Base-by-base conservation (phyloP, 805 yeast species). In the Hanseniaspora occidentalis region DNA sequence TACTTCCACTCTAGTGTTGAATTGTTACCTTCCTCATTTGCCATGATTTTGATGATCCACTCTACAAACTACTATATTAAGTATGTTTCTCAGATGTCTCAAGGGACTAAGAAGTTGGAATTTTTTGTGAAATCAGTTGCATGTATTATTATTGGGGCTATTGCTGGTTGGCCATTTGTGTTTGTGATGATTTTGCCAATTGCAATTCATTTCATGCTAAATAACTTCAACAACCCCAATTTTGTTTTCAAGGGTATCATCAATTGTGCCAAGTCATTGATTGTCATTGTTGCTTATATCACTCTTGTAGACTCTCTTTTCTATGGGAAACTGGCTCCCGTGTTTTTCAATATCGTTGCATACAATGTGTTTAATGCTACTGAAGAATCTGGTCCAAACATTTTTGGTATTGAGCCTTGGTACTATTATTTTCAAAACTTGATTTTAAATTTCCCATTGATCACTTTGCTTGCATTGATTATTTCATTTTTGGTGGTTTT, bases 161-260 rank as follows among this genome's bases (percentile, higher is more conserved):
- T 88, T 2, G 46, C 82, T 23, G 96, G 96, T 1, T 89, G 96
- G 96, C 96, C 96, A 1, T 89, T 88, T 57, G 73, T 79, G 0
- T 58, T 84, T 42, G 76, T 71, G 0, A 57, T 85, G 42, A 76
- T 77, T 2, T 47, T 72, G 1, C 92, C 95, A 1, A 67, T 77
- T 42, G 67, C 73, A 16, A 37, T 62, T 1, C 75, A 64, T 52
- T 60, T 52, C 44, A 43, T 55, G 19, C 13, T 26, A 20, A 17
- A 34, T 22, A 5, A 37, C 46, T 2, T 37, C 43, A 34, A n/a
- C 39, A 47, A 46, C 41, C 47, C 46, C 22, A 53, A 52, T 43
- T 48, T 47, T 29, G 39, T 60, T 11, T 50, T 55, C 16, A 26
- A 50, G 3, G 40, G 53, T 8, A 42, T 57, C 9, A 38, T 56